These are phyloP conservation scores for Rhodofomes roseus DNA, from an alignment of 1,284 basidiomycete species.

Conservation along the genomic window DNA sequence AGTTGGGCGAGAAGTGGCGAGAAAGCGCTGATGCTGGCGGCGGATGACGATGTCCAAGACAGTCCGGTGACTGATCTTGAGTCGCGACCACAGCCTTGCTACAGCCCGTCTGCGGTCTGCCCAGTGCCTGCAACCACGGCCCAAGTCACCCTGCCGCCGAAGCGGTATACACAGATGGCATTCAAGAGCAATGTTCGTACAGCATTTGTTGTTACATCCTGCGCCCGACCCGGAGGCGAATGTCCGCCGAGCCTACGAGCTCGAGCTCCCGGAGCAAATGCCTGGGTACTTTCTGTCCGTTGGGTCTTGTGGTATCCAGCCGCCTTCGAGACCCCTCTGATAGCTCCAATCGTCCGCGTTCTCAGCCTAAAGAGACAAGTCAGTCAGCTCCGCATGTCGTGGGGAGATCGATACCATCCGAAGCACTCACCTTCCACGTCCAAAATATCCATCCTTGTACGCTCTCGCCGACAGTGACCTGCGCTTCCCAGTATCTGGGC, in stretches of 20 bases:
- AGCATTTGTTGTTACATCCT: background rate
- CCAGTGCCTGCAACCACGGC: too few relatives aligned
- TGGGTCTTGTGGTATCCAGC: constrained; percentile 70
- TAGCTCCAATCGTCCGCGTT: constrained; percentile 77
- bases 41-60: background rate
- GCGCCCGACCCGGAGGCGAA: background rate
- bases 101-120: too few relatives aligned
- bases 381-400: background rate
- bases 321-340: constrained; percentile 61
- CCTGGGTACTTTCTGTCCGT: constrained; percentile 57
- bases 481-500: constrained; percentile 74
- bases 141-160: too few relatives aligned
- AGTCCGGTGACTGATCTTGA: background rate
- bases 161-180: too few relatives aligned
- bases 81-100: background rate
- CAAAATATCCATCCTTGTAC: constrained; percentile 81
- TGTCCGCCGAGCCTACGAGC: background rate
- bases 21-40: background rate
- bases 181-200: background rate
- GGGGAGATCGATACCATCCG: constrained; percentile 4
- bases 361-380: constrained; percentile 44
- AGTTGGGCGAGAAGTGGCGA: background rate
- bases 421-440: constrained; percentile 70
- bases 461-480: constrained; percentile 61
- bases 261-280: constrained; percentile 36